phyloP scores from a whole-genome alignment of 176 grass and related monocot species.

The Pontederia crassipes region DNA sequence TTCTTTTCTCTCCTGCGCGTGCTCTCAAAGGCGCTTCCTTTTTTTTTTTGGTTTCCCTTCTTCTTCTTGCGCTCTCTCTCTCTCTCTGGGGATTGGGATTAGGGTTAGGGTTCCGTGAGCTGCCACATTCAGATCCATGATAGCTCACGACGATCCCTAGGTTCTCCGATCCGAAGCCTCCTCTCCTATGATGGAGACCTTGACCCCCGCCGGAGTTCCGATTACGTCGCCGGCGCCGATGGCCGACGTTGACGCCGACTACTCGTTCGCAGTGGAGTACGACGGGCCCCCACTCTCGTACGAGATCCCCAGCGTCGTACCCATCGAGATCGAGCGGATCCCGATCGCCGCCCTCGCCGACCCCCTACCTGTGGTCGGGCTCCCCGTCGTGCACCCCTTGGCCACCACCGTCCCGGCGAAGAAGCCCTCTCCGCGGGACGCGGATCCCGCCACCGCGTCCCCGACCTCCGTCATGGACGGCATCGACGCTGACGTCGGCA shows the following conservation, averaged over 20 bases:
- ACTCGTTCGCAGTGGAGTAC: conserved; percentile 89
- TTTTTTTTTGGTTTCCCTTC: too few species aligned
- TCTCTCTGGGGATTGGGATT: too few species aligned
- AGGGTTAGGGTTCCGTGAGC: too few species aligned
- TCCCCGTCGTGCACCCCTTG: conserved; percentile 75
- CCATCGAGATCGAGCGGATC: conserved; percentile 76
- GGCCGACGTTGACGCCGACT: conserved; percentile 22
- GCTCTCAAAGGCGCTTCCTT: too few species aligned
- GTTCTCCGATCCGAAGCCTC: too few species aligned
- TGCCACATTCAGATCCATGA: too few species aligned
- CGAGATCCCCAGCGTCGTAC: conserved; percentile 69
- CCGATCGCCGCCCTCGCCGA: conserved; percentile 46
- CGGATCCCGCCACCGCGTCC: conserved; percentile 25
- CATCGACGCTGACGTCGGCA: conserved; percentile 7
- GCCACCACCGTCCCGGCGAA: conserved; percentile 29
- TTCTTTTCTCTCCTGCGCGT: too few species aligned
- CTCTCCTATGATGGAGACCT: too few species aligned
- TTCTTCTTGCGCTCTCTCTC: too few species aligned
- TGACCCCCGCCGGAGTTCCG: background rate
- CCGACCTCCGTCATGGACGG: conserved; percentile 73
- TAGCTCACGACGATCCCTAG: too few species aligned
- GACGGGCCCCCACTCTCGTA: conserved; percentile 74
- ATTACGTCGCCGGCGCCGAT: background rate
- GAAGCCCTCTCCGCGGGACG: conserved; percentile 12
- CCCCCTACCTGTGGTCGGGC: conserved; percentile 38